Base-by-base conservation (phyloP, 2,329 filamentous ascomycete species). In the Phaeosphaeriaceae sp. region DNA sequence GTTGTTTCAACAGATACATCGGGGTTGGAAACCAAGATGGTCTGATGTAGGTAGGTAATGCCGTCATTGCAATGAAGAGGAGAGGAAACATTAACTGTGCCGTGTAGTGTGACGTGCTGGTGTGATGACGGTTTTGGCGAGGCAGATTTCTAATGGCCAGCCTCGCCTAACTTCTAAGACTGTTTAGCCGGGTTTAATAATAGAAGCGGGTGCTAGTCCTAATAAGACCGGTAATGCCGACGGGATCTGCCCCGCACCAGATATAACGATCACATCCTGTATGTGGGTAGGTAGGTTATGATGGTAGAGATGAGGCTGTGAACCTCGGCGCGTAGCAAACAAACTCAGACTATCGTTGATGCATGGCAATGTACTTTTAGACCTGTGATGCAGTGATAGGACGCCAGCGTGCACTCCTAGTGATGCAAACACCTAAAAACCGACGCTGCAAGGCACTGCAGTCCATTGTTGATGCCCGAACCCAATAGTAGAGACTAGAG, bases 131-230 rank as follows among this genome's bases (percentile, higher is more conserved):
- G 48, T 52, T 57, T 52, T 57, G 43, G 54, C 56, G 54, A 59
- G 56, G 56, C 56, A 59, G 56, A 59, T 33, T 56, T 13, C 43
- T 37, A 30, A 16, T 28, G 41, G 52, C 51, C 49, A 52, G 55
- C 48, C 35, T 42, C 43, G 38, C 21, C 13, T 15, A 37, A 38
- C n/a, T 43, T n/a, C n/a, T n/a, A n/a, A n/a, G n/a, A n/a, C n/a
- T 20, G 23, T 51, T 42, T 50, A 50, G 47, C 32, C 37, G 38
- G 43, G 20, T 38, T 54, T 54, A 59, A 50, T 15, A 57, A 48
- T 56, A 58, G 51, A 48, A 46, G n/a, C 49, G 52, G 50, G 41
- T 53, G 39, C 50, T 49, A 58, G 30, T 3, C 42, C 47, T 17
- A 11, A 41, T 37, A 26, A 17, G 40, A 30, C 18, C 42, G 15